Evolutionary conservation across 805 yeast species (phyloP).

Genomic region (Lachancea kluyveri): DNA sequence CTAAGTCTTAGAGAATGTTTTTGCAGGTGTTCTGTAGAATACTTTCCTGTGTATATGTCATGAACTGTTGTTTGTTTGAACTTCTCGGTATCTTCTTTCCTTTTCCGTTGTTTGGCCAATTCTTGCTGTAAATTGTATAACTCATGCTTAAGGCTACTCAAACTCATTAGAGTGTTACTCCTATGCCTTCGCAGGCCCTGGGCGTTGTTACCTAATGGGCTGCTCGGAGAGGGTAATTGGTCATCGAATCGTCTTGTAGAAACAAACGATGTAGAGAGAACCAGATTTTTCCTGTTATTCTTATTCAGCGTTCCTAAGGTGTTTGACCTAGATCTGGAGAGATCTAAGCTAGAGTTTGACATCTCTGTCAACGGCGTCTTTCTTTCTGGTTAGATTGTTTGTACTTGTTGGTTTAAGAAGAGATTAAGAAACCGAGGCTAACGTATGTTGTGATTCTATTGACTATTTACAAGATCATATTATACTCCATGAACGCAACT

Average conservation of each 20-base stretch:
- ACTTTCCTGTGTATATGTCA: slow-evolving; percentile 29
- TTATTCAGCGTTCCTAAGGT: slow-evolving; percentile 5
- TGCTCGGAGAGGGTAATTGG: slow-evolving; percentile 23
- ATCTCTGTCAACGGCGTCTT: too few relatives aligned
- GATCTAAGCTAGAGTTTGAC: slow-evolving; percentile 8
- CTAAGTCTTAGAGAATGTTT: slow-evolving; percentile 30
- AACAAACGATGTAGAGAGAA: slow-evolving; percentile 30
- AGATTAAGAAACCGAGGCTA: too few relatives aligned
- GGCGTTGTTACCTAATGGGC: too few relatives aligned
- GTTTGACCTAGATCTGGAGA: slow-evolving; percentile 6
- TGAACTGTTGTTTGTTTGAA: slow-evolving; percentile 23
- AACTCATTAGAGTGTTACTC: slow-evolving; percentile 18
- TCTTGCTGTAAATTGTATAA: slow-evolving; percentile 21
- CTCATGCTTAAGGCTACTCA: slow-evolving; percentile 17
- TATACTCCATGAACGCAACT: too few relatives aligned
- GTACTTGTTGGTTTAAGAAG: too few relatives aligned
- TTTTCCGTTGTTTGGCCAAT: slow-evolving; percentile 15
- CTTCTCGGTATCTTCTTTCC: slow-evolving; percentile 22
- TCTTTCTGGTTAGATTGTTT: too few relatives aligned
- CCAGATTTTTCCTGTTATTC: slow-evolving; percentile 20
- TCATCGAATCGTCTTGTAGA: slow-evolving; percentile 24
- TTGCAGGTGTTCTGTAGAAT: slow-evolving; percentile 32
- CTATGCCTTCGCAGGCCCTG: slow-evolving; percentile 19
- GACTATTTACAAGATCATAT: too few relatives aligned
- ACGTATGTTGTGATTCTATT: too few relatives aligned